Evolutionary conservation across 371 early-diverging fungal species (phyloP), one percentile per base, ranked within the genome.

Genomic region (Zancudomyces culisetae): DNA sequence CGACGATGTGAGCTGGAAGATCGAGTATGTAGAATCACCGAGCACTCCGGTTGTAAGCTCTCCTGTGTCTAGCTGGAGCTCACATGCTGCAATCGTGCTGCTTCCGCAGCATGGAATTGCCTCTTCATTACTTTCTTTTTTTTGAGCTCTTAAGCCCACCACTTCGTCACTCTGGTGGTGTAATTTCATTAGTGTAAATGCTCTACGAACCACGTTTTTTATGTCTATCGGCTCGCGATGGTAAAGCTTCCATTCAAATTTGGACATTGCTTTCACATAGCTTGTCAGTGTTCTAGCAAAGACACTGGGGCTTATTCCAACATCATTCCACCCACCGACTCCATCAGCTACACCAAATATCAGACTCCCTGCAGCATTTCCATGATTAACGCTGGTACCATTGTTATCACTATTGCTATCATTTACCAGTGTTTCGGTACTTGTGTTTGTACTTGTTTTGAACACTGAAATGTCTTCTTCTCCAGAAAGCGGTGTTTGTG

Each of bases 281-380:
- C 60, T 60, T 1, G 63, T 68, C 30, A 67, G 46, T 26, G 67
- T 58, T 19, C 68, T 55, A 19, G 69, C 54, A 47, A 68, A 68
- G 27, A 69, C 42, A 3, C 60, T 60, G 3, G 68, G 68, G 18
- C 68, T 68, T 1, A 68, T 51, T 3, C 68, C 68, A 0, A 56
- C 52, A 30, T 63, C 69, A 52, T 62, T 61, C 68, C 68, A 68
- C 18, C 68, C 68, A 2, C 68, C 68, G 35, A 68, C 68, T 1
- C 68, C 68, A 29, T 68, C 68, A 2, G 66, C 52, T 12, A 68
- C 68, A 8, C 62, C 68, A 22, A 48, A 62, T 1, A 66, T 51
- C 3, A 62, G 45, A 55, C 63, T 68, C n/a, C n/a, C n/a, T n/a
- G n/a, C n/a, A n/a, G n/a, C n/a, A n/a, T n/a, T n/a, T n/a, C n/a